Conservation (phyloP, 306 rosid species). For the Geum urbanum region DNA sequence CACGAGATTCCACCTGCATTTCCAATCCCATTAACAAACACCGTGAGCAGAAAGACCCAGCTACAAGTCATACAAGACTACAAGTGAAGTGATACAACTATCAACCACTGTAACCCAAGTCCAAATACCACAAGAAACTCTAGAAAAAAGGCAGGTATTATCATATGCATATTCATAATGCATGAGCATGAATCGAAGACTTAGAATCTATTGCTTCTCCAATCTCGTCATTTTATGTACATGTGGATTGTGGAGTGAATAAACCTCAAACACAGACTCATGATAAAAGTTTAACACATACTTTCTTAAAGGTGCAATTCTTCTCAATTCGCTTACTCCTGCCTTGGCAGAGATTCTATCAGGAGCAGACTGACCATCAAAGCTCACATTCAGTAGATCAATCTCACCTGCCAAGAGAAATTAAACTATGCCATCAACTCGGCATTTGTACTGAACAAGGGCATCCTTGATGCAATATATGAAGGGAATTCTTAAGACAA, state of each 20-base stretch:
- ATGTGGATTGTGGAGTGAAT: neutral
- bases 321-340: conserved; percentile 62
- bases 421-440: conserved; percentile 25
- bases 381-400: conserved; percentile 91
- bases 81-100: neutral
- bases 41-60: conserved; percentile 1
- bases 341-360: conserved; percentile 85
- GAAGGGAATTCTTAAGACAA: conserved; percentile 21
- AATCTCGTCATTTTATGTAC: neutral
- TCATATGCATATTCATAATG: neutral
- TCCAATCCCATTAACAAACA: conserved; percentile 22
- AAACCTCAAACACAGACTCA: conserved; percentile 1
- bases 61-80: too few relatives aligned
- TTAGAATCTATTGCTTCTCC: neutral
- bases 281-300: conserved; percentile 28
- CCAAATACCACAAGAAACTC: neutral
- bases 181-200: neutral
- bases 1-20: conserved; percentile 80
- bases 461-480: conserved; percentile 19
- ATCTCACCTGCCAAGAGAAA: conserved; percentile 64
- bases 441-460: conserved; percentile 9
- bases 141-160: neutral
- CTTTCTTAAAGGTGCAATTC: conserved; percentile 84
- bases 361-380: conserved; percentile 78
- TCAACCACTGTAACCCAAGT: neutral